Conservation (phyloP, 768 basidiomycete genomes). For the Lactarius hatsudake region DNA sequence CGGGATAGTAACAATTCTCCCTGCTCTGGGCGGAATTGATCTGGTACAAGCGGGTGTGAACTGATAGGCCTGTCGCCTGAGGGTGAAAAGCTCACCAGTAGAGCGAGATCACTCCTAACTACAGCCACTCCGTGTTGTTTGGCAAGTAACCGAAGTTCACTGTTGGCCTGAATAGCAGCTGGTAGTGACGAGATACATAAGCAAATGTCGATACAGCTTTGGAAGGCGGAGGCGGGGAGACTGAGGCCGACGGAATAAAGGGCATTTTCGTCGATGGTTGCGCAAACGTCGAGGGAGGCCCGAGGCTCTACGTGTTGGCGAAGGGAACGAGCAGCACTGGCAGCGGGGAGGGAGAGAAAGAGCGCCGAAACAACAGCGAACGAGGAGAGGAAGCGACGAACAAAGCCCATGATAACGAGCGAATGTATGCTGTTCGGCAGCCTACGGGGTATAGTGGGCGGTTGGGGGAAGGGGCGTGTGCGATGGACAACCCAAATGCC, state of each 20-base stretch:
- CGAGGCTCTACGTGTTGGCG: constrained; percentile 28
- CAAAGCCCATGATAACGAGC: constrained; percentile 21
- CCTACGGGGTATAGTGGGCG: background rate
- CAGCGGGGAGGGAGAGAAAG: background rate
- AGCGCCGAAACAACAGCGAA: constrained; percentile 7
- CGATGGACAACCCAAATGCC: background rate
- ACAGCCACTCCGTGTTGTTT: constrained; percentile 17
- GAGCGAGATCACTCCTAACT: constrained; percentile 19
- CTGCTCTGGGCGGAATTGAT: constrained; percentile 36
- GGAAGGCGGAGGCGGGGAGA: constrained; percentile 11
- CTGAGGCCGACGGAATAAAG: constrained; percentile 11
- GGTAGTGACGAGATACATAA: constrained; percentile 38
- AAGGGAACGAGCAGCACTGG: background rate
- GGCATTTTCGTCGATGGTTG: constrained; percentile 23
- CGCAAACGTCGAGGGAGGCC: constrained; percentile 28
- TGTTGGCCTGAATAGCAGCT: constrained; percentile 16
- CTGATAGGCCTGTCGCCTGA: no score
- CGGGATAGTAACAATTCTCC: constrained; percentile 37
- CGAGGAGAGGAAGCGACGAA: constrained; percentile 5
- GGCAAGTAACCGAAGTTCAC: constrained; percentile 17
- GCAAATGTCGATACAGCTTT: constrained; percentile 34
- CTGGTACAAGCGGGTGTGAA: constrained; percentile 27
- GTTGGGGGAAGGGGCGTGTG: background rate
- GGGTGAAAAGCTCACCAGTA: constrained; percentile 30
- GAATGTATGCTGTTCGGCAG: constrained; percentile 10